phyloP scores from a whole-genome alignment of 192 early-diverging fungal genomes.

The Piromyces finnis region DNA sequence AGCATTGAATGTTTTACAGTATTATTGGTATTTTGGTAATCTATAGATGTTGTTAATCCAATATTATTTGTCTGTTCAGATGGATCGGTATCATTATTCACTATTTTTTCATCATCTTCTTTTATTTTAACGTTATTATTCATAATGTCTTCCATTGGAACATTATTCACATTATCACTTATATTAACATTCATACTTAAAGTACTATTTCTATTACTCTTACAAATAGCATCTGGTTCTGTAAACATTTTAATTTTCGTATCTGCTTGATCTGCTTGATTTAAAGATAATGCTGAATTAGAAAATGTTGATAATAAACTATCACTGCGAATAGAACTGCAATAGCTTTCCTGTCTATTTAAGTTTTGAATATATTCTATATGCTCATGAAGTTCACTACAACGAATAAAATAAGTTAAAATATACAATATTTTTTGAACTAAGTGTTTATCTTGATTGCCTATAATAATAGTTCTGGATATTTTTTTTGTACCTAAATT shows the following conservation, averaged over 20 bases:
- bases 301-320: background rate
- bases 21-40: background rate
- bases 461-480: conserved; percentile 2
- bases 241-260: background rate
- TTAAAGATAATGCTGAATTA: background rate
- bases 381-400: conserved; percentile 7
- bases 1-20: background rate
- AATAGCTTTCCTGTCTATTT: background rate
- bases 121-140: background rate
- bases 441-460: background rate
- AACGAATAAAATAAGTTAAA: conserved; percentile 11
- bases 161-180: background rate
- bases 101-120: background rate
- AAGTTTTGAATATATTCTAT: conserved; percentile 5
- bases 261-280: background rate
- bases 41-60: background rate
- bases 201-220: background rate
- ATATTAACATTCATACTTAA: background rate
- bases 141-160: background rate
- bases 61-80: background rate
- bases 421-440: conserved; percentile 1
- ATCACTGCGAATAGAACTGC: background rate
- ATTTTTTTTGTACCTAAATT: conserved; percentile 1
- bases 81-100: background rate
- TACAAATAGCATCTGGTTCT: background rate